Conservation (phyloP, 2,329 filamentous ascomycete genomes). For the Exophiala sp. region DNA sequence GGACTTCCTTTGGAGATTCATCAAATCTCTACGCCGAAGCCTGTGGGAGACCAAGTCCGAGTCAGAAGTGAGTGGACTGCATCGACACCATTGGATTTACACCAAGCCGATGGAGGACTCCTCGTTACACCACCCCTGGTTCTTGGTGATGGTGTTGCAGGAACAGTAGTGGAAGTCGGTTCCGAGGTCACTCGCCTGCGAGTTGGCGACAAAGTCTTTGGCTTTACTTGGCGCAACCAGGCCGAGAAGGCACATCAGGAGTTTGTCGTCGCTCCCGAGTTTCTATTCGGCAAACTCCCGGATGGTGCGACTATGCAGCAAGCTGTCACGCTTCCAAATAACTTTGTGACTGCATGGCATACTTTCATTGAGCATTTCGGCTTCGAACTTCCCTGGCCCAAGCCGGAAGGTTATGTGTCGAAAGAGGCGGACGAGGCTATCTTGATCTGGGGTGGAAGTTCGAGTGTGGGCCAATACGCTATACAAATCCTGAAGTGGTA, state of each 20-base stretch:
- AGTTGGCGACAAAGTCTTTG: slow-evolving; percentile 56
- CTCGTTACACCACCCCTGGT: slow-evolving; percentile 50
- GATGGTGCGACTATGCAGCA: slow-evolving; percentile 42
- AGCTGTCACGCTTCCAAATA: slow-evolving; percentile 55
- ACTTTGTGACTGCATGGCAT: slow-evolving; percentile 60
- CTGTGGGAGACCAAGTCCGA: slow-evolving; percentile 47
- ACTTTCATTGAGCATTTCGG: slow-evolving; percentile 50
- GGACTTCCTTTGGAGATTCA: slow-evolving; percentile 36
- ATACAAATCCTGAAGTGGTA: slow-evolving; percentile 36
- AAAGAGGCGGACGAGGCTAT: slow-evolving; percentile 33
- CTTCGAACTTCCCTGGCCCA: slow-evolving; percentile 57
- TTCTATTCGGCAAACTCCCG: slow-evolving; percentile 48
- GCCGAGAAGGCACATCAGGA: slow-evolving; percentile 55
- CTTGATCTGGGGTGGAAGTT: slow-evolving; percentile 38
- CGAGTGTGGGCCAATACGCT: slow-evolving; percentile 36
- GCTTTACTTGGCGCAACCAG: slow-evolving; percentile 49
- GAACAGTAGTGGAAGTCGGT: slow-evolving; percentile 53
- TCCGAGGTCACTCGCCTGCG: slow-evolving; percentile 42
- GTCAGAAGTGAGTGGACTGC: slow-evolving; percentile 58
- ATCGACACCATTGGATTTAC: slow-evolving; percentile 60
- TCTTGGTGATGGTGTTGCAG: slow-evolving; percentile 52
- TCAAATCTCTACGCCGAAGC: slow-evolving; percentile 35
- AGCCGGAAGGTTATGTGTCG: slow-evolving; percentile 41
- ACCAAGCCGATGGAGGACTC: slow-evolving; percentile 59
- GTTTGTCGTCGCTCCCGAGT: slow-evolving; percentile 52